Evolutionary conservation across 768 basidiomycete species (phyloP).

Genomic region (Rhodosporidiobolus sp.): DNA sequence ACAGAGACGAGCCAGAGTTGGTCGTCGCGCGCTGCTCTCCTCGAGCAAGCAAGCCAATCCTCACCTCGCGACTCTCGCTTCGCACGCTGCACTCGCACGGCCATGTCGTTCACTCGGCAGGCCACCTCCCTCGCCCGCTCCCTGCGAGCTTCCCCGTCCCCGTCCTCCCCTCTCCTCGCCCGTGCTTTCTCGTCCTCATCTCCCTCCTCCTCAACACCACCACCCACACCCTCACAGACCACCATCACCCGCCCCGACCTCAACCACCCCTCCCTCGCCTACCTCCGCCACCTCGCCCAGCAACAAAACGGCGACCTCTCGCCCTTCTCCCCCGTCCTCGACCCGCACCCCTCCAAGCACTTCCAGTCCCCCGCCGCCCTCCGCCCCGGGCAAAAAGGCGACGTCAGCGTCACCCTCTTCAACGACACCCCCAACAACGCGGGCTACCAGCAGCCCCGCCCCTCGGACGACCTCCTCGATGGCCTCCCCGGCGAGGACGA

Average conservation of each 20-base stretch:
- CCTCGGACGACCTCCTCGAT: slow-evolving; percentile 28
- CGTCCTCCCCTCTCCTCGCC: slow-evolving; percentile 1
- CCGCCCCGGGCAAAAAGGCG: background rate
- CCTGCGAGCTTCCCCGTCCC: background rate
- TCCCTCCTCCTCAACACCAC: background rate
- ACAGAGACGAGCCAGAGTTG: background rate
- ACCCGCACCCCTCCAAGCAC: slow-evolving; percentile 31
- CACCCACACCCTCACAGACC: background rate
- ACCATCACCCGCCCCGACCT: slow-evolving; percentile 28
- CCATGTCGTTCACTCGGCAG: slow-evolving; percentile 4
- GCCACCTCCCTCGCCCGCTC: slow-evolving; percentile 7
- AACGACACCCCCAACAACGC: slow-evolving; percentile 25
- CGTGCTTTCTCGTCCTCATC: background rate
- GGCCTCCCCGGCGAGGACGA: slow-evolving; percentile 39
- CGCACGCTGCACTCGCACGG: background rate
- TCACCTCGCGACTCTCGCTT: too few relatives aligned
- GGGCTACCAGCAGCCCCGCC: slow-evolving; percentile 25
- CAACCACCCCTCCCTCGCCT: slow-evolving; percentile 4
- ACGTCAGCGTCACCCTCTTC: slow-evolving; percentile 19
- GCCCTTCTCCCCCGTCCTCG: slow-evolving; percentile 30
- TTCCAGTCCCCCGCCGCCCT: slow-evolving; percentile 1
- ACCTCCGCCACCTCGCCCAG: slow-evolving; percentile 25
- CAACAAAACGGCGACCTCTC: slow-evolving; percentile 5
- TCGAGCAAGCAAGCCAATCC: too few relatives aligned
- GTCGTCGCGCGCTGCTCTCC: too few relatives aligned